A percentile compares a stretch with the other conserved stretches of the same genome.
Evolutionary conservation across 257 asterid genomes (phyloP).

Genomic region (Dorcoceras hygrometricum): DNA sequence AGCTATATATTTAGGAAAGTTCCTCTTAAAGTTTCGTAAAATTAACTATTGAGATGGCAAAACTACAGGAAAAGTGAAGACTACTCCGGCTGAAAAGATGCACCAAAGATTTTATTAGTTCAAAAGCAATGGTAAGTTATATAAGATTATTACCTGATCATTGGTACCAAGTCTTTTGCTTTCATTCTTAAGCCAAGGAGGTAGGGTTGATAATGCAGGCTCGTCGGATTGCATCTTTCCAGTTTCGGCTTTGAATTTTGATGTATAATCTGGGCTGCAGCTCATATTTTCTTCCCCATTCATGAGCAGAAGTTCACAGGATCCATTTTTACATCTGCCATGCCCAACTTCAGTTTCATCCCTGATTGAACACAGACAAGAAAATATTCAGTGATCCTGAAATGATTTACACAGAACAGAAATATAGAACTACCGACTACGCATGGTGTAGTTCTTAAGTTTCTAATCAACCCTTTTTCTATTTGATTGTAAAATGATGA

Average conservation of each 20-base stretch:
- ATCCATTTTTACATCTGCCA: constrained; percentile 29
- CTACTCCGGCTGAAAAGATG: background rate
- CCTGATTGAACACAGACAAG: constrained; percentile 21
- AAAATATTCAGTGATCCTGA: background rate
- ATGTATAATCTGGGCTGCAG: constrained; percentile 49
- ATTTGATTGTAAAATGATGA: background rate
- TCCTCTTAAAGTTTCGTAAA: background rate
- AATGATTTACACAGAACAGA: too few species aligned
- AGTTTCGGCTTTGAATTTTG: constrained; percentile 45
- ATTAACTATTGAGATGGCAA: background rate
- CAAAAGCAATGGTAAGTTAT: background rate
- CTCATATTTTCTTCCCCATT: constrained; percentile 30
- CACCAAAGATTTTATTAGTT: background rate
- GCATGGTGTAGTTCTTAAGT: background rate
- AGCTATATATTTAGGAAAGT: too few species aligned
- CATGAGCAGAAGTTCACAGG: constrained; percentile 23
- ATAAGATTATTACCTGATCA: constrained; percentile 45
- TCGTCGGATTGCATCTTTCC: constrained; percentile 20
- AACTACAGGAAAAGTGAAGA: background rate
- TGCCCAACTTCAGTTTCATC: constrained; percentile 34
- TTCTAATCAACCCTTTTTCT: background rate
- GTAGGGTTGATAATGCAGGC: constrained; percentile 48
- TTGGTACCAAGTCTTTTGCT: constrained; percentile 36
- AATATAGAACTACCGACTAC: too few species aligned
- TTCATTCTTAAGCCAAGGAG: constrained; percentile 77